These are phyloP conservation scores for Penicillium sp. DNA, from an alignment of 2,329 filamentous ascomycete genomes.

Conservation along the genomic window DNA sequence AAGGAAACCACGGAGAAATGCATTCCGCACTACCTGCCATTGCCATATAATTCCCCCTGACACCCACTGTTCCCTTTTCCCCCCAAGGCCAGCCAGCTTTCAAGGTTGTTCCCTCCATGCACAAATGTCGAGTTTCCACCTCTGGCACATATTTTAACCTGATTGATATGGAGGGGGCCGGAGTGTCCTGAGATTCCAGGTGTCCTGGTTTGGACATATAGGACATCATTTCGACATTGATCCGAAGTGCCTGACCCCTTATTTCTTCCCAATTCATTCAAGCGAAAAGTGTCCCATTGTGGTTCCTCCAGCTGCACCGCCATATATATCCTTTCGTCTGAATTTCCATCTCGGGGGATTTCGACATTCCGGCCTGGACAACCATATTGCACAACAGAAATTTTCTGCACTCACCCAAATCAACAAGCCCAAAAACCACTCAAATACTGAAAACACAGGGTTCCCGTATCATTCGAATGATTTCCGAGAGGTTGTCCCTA, in stretches of 20 bases:
- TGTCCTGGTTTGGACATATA: background rate
- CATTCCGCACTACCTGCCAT: constrained; percentile 13
- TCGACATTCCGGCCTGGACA: constrained; percentile 10
- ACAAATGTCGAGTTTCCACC: background rate
- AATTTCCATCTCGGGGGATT: background rate
- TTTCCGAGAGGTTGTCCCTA: constrained; percentile 27
- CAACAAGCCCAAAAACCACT: constrained; percentile 18
- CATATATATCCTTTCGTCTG: background rate
- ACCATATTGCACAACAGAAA: constrained; percentile 7
- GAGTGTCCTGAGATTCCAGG: background rate
- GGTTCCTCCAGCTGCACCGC: background rate
- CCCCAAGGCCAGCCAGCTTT: background rate
- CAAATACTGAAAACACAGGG: constrained; percentile 11
- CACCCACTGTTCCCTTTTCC: background rate
- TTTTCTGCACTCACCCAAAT: constrained; percentile 18
- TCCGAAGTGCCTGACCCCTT: background rate
- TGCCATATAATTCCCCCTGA: constrained; percentile 11
- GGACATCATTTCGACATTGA: background rate
- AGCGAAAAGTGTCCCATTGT: background rate
- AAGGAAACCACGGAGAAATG: constrained; percentile 5
- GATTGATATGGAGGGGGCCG: background rate
- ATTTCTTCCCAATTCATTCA: background rate
- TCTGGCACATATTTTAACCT: background rate
- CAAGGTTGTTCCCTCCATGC: background rate
- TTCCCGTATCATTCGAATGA: constrained; percentile 20